phyloP scores from a whole-genome alignment of 2,329 filamentous ascomycete species.

The Pestalotiopsis sp. region DNA sequence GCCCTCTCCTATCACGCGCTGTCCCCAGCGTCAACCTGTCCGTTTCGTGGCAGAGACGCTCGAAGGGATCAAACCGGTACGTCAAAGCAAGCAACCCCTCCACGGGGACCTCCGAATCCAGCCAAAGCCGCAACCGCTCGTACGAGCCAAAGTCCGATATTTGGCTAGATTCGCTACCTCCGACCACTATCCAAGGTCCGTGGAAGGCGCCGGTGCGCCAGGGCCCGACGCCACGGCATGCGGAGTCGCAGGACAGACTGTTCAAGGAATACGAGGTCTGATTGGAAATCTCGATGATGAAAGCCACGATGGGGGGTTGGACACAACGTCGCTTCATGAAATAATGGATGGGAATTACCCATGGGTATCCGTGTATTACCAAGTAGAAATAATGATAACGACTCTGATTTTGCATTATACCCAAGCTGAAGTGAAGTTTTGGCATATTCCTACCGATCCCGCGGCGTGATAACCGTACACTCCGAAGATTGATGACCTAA shows the following conservation, averaged over 20 bases:
- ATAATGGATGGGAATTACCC: too few species aligned
- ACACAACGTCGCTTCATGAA: background rate
- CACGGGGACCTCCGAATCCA: background rate
- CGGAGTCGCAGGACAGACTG: background rate
- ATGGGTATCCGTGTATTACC: too few species aligned
- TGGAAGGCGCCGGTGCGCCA: background rate
- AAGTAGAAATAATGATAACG: background rate
- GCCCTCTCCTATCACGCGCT: background rate
- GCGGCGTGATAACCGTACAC: background rate
- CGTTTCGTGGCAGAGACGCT: background rate
- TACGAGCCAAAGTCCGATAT: background rate
- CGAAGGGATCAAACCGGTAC: background rate
- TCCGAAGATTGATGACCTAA: background rate
- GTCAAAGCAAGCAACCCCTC: background rate
- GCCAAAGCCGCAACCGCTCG: background rate
- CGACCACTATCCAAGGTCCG: background rate
- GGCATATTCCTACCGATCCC: background rate
- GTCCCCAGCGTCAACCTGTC: background rate
- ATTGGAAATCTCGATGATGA: background rate
- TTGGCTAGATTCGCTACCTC: background rate
- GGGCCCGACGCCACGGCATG: background rate
- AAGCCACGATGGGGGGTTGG: background rate
- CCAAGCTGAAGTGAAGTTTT: background rate
- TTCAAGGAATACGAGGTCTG: background rate
- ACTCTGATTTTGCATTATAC: background rate